Evolutionary conservation across 1,284 basidiomycete species (phyloP).

Genomic region (Moesziomyces antarcticus): DNA sequence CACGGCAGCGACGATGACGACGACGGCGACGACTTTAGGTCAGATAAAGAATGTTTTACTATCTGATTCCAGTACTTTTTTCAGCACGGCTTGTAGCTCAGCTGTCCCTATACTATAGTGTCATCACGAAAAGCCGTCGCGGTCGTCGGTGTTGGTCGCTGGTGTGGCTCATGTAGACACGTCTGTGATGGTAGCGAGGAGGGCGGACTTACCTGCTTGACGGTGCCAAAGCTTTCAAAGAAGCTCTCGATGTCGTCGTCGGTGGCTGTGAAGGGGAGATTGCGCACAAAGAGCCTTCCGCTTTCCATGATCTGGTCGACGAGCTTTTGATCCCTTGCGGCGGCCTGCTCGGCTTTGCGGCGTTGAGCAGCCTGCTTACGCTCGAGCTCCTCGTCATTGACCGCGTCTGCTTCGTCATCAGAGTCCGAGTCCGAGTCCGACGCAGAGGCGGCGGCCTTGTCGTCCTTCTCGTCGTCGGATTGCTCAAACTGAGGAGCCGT

Average conservation of each 20-base stretch:
- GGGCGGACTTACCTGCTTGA: conserved; percentile 70
- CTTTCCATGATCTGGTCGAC: conserved; percentile 77
- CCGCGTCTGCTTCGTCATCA: conserved; percentile 19
- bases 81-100: conserved; percentile 55
- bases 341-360: conserved; percentile 41
- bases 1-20: conserved; percentile 1
- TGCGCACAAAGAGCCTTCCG: conserved; percentile 87
- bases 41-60: conserved; percentile 57
- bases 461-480: conserved; percentile 57
- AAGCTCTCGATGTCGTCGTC: conserved; percentile 78
- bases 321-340: conserved; percentile 65
- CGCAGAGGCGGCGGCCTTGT: conserved; percentile 7
- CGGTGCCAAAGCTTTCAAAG: conserved; percentile 78
- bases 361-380: conserved; percentile 38
- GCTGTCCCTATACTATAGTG: conserved; percentile 67
- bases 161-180: neutral
- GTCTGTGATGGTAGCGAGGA: neutral
- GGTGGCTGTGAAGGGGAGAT: conserved; percentile 85
- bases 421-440: conserved; percentile 23
- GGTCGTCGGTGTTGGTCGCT: neutral
- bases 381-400: conserved; percentile 27
- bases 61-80: conserved; percentile 64
- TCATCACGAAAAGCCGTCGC: conserved; percentile 49
- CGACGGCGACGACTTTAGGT: conserved; percentile 17
- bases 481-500: conserved; percentile 59